A percentile compares a stretch with the other conserved stretches of the same genome.
These are phyloP conservation scores for Stramenopiles sp. DNA, from an alignment of 352 stramenopile genomes.

Conservation along the genomic window DNA sequence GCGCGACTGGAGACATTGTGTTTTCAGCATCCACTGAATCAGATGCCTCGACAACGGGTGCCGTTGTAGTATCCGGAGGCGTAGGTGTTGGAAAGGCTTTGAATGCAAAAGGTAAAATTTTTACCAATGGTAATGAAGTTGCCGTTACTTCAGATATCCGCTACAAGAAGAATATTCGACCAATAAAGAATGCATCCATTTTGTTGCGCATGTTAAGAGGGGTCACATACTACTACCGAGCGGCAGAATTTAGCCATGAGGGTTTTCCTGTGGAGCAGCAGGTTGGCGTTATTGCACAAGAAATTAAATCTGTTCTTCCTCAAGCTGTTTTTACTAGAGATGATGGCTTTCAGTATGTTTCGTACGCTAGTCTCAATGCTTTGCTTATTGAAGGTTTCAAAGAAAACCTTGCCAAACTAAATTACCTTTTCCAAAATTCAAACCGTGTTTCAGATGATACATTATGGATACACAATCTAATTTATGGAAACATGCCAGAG, in stretches of 20 bases:
- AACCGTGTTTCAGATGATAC: too few relatives aligned
- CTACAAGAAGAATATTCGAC: constrained; percentile 18
- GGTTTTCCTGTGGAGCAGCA: constrained; percentile 33
- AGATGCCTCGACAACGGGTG: not conserved
- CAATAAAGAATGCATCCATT: not conserved
- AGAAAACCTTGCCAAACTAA: too few relatives aligned
- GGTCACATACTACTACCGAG: constrained; percentile 37
- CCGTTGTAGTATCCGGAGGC: not conserved
- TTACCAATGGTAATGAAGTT: not conserved
- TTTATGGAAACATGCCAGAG: too few relatives aligned
- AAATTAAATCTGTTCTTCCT: constrained; percentile 49
- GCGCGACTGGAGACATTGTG: not conserved
- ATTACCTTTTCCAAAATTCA: too few relatives aligned
- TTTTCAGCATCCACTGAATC: not conserved
- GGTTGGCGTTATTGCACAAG: constrained; percentile 62
- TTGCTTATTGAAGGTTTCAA: constrained; percentile 54
- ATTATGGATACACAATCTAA: too few relatives aligned
- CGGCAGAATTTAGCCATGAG: constrained; percentile 29
- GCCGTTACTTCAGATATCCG: constrained; percentile 18
- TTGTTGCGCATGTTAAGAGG: constrained; percentile 14
- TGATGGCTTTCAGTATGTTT: constrained; percentile 58
- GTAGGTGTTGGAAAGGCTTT: not conserved
- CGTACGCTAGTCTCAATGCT: constrained; percentile 49
- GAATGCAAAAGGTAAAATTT: not conserved
- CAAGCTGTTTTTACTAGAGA: constrained; percentile 44